Base-by-base conservation (phyloP, 257 asterid genomes). In the Ajuga chamaepitys region DNA sequence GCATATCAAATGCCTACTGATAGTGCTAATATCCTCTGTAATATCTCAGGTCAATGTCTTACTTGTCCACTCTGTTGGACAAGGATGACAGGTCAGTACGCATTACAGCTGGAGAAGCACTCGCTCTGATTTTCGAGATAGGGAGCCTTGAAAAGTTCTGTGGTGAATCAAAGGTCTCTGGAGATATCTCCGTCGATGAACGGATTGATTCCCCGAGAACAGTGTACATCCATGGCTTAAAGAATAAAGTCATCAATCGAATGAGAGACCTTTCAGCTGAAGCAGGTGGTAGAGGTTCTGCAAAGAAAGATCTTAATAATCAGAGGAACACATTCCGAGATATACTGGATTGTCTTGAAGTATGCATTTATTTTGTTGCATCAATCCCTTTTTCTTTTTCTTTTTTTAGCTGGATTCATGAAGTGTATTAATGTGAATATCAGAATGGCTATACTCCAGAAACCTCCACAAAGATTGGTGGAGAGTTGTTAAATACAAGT, bases 201-300 rank as follows among this genome's bases (percentile, higher is more conserved):
- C 84, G 58, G 46, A 81, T 72, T 68, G 86, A 68, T 66, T 72
- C 89, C 25, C 76, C 83, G 47, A 86, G 76, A 76, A 55, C 68
- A 53, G 76, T 79, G 68, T 75, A 82, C 61, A 72, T 86, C n/a
- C 90, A 81, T 56, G 99, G 99, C 12, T 72, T 90, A 41, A 86
- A 74, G 75, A 68, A 74, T 70, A 94, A 90, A 77, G 76, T 94
- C 20, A 72, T 85, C 53, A 85, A 79, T 72, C 97, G 86, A 75
- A 95, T 89, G 47, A 82, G 77, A 65, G 71, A 25, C 42, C 96
- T 94, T 37, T 72, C 99, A 8, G 67, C 78, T 9, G 99, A 94
- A 85, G 97, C 99, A 17, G 96, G 87, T 18, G 99, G 98, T 60
- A 90, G 86, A 83, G 98, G 99, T 48, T 61, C 95, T 58, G 85